Base-by-base conservation (phyloP, 805 yeast genomes). In the Cyberlindnera bimundalis region DNA sequence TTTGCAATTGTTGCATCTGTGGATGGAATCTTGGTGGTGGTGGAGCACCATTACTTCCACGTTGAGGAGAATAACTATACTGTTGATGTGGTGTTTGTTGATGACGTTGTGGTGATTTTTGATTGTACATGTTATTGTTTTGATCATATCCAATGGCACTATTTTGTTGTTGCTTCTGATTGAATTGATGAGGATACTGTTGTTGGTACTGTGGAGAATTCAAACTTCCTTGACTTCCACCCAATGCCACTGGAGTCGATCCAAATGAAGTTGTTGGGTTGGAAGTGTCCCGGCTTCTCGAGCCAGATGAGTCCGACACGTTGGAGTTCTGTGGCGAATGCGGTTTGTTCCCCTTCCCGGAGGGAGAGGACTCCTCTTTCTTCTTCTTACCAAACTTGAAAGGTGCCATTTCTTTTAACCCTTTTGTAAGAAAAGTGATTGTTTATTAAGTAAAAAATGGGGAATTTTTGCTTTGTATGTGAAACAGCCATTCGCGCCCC, bases 361-460 rank as follows among this genome's bases (percentile, higher is more conserved):
- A 38, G 16, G 53, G 46, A 23, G 51, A 48, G 15, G 47, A 51
- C 6, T 62, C 69, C 41, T 60, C 63, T 38, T 66, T 65, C 51
- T 64, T 67, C 55, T 71, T 75, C 53, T 67, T 72, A 14, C 78
- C 76, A 55, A 78, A 76, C 55, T 74, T 76, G 59, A 78, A 77
- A 17, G 81, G 75, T 15, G 81, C 76, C 48, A 42, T 42, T 21
- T 21, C 24, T 21, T 21, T 21, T 10, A 21, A n/a, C n/a, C n/a
- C n/a, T n/a, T n/a, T n/a, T n/a, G n/a, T n/a, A n/a, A n/a, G n/a
- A n/a, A n/a, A n/a, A n/a, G n/a, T n/a, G n/a, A n/a, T n/a, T n/a
- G n/a, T n/a, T n/a, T n/a, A n/a, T n/a, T 21, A 21, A 21, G 10
- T 7, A 21, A 21, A 21, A 21, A 21, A 21, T 7, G 24, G 24